Evolutionary conservation across 257 asterid species (phyloP).

Genomic region (Solanum chilense): DNA sequence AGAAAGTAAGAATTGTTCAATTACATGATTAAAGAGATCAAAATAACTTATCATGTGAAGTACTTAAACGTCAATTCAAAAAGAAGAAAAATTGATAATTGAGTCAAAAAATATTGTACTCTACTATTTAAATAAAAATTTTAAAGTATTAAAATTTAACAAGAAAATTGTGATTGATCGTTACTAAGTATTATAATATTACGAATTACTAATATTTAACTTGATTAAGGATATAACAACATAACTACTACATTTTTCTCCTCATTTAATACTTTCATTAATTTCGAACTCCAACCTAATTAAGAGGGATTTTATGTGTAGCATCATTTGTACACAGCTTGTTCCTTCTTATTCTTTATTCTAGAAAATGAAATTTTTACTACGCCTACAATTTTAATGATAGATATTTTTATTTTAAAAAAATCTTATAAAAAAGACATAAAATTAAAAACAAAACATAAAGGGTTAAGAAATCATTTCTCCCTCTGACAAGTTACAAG

Average conservation of each 20-base stretch:
- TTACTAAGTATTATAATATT: background rate
- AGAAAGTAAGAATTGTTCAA: background rate
- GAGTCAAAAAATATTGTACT: background rate
- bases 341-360: background rate
- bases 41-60: background rate
- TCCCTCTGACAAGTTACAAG: background rate
- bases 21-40: no score
- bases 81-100: background rate
- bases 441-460: no score
- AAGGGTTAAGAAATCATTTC: background rate
- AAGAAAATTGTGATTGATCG: background rate
- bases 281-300: background rate
- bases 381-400: no score
- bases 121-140: background rate
- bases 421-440: no score
- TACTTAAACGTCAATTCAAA: no score
- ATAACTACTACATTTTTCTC: background rate
- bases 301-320: background rate
- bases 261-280: background rate
- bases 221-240: background rate
- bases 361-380: no score
- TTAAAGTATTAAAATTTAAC: no score
- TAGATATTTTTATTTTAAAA: no score
- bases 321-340: background rate
- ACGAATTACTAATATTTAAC: background rate